phyloP scores from a whole-genome alignment of 2,329 filamentous ascomycete genomes.

The Nannizzia gypsea region DNA sequence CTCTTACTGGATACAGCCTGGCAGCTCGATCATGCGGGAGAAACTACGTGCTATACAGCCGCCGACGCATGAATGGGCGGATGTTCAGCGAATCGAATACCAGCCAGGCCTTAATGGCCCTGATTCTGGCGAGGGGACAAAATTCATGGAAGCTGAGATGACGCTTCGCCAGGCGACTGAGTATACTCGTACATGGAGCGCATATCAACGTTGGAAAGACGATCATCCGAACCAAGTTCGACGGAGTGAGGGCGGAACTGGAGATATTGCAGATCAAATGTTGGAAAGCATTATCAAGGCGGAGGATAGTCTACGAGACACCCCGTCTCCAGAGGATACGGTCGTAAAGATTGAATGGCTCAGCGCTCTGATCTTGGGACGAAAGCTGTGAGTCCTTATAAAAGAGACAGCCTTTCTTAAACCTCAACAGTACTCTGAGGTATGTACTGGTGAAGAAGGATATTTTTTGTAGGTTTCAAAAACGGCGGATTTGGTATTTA shows the following conservation, averaged over 20 bases:
- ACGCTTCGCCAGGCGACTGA: conserved; percentile 48
- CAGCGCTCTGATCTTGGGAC: conserved; percentile 5
- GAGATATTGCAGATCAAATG: conserved; percentile 52
- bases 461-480: too few species aligned
- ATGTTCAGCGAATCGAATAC: conserved; percentile 45
- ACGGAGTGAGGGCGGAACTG: conserved; percentile 43
- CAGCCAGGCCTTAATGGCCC: conserved; percentile 40
- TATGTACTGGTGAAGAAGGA: not conserved
- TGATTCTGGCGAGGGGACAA: conserved; percentile 30
- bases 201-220: conserved; percentile 48
- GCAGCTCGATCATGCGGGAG: conserved; percentile 43
- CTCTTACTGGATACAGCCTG: conserved; percentile 47
- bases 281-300: conserved; percentile 46
- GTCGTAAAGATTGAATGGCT: conserved; percentile 6
- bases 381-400: not conserved
- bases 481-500: too few species aligned
- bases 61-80: conserved; percentile 41
- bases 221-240: conserved; percentile 41
- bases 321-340: conserved; percentile 1
- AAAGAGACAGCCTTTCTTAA: not conserved
- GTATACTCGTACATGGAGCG: conserved; percentile 52
- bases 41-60: conserved; percentile 43
- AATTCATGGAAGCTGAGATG: conserved; percentile 44
- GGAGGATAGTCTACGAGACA: conserved; percentile 40
- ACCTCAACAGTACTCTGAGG: not conserved